Base-by-base conservation (phyloP, 345 rosid genomes). In the Sonneratia caseolaris region DNA sequence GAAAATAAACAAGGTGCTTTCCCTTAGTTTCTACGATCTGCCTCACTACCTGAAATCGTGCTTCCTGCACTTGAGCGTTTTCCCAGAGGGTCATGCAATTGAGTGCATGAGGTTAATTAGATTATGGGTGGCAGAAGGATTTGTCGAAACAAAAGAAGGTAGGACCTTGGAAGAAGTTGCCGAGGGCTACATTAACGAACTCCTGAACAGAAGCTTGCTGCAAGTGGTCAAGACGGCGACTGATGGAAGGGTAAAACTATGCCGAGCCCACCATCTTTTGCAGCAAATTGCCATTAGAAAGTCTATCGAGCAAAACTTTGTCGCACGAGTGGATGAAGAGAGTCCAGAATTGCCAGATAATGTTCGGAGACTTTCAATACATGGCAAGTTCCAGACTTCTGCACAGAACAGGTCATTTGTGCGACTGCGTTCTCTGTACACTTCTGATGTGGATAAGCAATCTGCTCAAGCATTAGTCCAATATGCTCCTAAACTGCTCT, bases 81-180 rank as follows among this genome's bases (percentile, higher is more conserved):
- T 79, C 53, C 78, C 81, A 3, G 76, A 79, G 70, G 73, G 62
- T 12, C 62, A 68, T 35, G 19, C 5, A 18, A 75, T 79, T 24
- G 64, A 70, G 37, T 19, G 62, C 1, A 65, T 6, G 40, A 75
- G n/a, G 22, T n/a, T 79, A 9, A 55, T 75, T 38, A 66, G 81
- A 5, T 22, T 79, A 14, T 79, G 81, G 78, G 66, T 75, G 4
- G 78, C 75, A 0, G 78, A 79, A 69, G 76, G 76, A 12, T 75
- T 79, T 42, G 69, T 73, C 10, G 57, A 43, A 21, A 71, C 48
- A 47, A 67, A 48, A 59, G 59, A 43, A 57, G 82, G 79, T 5
- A 69, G n/a, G 79, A 64, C 76, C 3, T 5, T 59, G 4, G 79
- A 79, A 51, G 79, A 79, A 70, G 77, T 72, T 45, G 82, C 74